Base-by-base conservation (phyloP, 805 yeast genomes). In the Candida oleophila region DNA sequence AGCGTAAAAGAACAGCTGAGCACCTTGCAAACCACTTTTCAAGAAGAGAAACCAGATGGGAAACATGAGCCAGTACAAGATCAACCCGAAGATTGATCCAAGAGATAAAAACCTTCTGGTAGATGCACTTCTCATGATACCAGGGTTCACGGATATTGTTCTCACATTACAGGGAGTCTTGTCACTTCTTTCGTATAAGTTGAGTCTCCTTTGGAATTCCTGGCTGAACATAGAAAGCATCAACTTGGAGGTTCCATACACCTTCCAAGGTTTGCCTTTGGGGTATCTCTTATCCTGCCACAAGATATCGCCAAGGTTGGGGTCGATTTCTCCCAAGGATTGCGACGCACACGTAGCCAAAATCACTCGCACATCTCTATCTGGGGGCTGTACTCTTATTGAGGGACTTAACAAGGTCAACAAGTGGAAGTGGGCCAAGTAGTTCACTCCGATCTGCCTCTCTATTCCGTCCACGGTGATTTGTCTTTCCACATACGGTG, bases 351-450 rank as follows among this genome's bases (percentile, higher is more conserved):
- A 94, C 1, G 89, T 77, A 0, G 91, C 78, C n/a, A 89, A 54
- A 2, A 94, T 62, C 3, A 94, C 80, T 39, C 97, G 73, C 2
- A 94, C 96, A 59, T 91, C 98, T 53, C 99, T 77, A 65, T 91
- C 98, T 0, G 96, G 89, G 2, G 97, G 95, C 68, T 94, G 99
- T 1, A 83, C 84, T 52, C 87, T 82, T 45, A 94, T 71, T 8
- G 94, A 79, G 0, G 98, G 98, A n/a, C 83, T 79, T 44, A 94
- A 62, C 22, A 94, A 68, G 2, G 88, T 86, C 46, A 94, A 71
- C 21, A 94, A 71, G 64, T 91, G 97, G 65, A 69, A 88, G 56
- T 89, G 91, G 5, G 86, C 87, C 33, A 84, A 76, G 60, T 86
- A 94, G 65, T 92, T 94, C 32, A 85, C 75, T 2, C 89, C 96